phyloP scores from a whole-genome alignment of 805 yeast genomes.

The Yamadazyma sp. region DNA sequence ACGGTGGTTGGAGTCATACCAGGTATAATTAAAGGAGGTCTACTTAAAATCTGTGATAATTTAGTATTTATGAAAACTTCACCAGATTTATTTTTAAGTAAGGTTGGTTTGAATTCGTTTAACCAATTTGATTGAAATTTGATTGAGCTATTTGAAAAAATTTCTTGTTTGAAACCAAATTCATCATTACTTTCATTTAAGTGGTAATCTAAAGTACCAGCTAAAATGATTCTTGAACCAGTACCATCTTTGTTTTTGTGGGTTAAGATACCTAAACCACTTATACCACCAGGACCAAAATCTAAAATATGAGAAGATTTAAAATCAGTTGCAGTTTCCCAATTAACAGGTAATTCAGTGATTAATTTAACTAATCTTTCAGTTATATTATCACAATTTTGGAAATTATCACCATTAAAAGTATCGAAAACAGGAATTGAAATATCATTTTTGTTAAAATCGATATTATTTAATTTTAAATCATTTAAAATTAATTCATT shows the following conservation, averaged over 20 bases:
- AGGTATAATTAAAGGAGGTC: conserved; percentile 95
- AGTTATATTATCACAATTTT: conserved; percentile 55
- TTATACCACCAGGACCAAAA: conserved; percentile 98
- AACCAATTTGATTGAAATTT: conserved; percentile 91
- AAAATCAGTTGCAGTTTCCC: conserved; percentile 89
- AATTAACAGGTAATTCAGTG: conserved; percentile 84
- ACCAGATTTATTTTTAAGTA: conserved; percentile 69
- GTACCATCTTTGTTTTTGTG: conserved; percentile 99
- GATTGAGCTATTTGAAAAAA: conserved; percentile 72
- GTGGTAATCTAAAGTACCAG: conserved; percentile 72
- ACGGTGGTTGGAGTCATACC: conserved; percentile 99
- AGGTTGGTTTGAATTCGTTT: conserved; percentile 79
- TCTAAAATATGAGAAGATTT: conserved; percentile 86
- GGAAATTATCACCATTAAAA: conserved; percentile 75
- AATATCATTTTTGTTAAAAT: conserved; percentile 53
- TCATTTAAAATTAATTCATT: conserved; percentile 65
- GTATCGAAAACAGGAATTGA: conserved; percentile 91
- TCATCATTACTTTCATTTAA: conserved; percentile 65
- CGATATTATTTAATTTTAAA: conserved; percentile 52
- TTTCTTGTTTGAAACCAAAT: conserved; percentile 92
- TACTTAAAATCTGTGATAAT: conserved; percentile 86
- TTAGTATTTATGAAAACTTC: conserved; percentile 88
- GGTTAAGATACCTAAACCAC: conserved; percentile 94
- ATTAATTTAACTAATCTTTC: conserved; percentile 77
- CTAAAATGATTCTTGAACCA: conserved; percentile 91